Conservation (phyloP, 129 eudicot species). For the Kitagawia praeruptora region DNA sequence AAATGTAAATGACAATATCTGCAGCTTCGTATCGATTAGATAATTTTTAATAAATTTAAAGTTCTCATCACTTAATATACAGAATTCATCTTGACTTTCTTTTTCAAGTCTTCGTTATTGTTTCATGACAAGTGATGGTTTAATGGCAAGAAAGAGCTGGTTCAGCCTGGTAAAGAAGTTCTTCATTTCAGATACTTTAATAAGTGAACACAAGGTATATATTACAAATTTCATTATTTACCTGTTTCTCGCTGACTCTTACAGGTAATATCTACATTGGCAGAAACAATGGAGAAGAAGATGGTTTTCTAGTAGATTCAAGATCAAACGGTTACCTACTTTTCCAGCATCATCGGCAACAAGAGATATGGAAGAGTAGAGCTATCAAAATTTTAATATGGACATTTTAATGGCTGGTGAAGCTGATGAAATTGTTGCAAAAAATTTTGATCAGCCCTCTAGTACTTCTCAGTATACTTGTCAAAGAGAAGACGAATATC, state of each 20-base stretch:
- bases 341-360: conserved; percentile 29
- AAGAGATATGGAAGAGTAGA: conserved; percentile 23
- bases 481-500: conserved; percentile 15
- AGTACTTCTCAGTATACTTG: conserved; percentile 9
- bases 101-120: neutral
- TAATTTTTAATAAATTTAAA: too few relatives aligned
- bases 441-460: neutral
- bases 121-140: conserved; percentile 7
- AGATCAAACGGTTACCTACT: conserved; percentile 36
- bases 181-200: conserved; percentile 41
- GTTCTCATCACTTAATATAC: neutral
- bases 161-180: conserved; percentile 47
- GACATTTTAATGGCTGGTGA: neutral
- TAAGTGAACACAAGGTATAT: conserved; percentile 43
- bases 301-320: conserved; percentile 50
- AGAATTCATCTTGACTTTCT: neutral
- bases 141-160: conserved; percentile 69
- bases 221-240: neutral
- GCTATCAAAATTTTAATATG: neutral
- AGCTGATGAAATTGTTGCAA: neutral
- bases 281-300: conserved; percentile 47
- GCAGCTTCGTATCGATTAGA: too few relatives aligned
- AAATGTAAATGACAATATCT: too few relatives aligned
- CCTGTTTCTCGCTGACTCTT: neutral
- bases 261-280: conserved; percentile 11